phyloP scores from a whole-genome alignment of 2,329 filamentous ascomycete genomes.

The Metarhizium guizhouense region DNA sequence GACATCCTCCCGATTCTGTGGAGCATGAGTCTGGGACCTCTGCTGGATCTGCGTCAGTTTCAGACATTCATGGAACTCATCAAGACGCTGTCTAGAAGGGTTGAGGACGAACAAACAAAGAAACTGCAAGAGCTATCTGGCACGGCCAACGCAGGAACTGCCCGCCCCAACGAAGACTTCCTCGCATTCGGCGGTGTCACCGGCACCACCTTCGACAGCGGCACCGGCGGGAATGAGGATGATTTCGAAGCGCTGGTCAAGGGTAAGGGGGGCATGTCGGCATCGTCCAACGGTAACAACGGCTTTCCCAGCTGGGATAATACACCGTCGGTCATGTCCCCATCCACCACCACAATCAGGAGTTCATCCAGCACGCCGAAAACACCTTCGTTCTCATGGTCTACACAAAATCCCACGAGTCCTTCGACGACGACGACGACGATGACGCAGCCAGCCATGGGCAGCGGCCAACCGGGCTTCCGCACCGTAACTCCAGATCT shows the following conservation, averaged over 20 bases:
- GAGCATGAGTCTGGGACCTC: slow-evolving; percentile 82
- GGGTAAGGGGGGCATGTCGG: slow-evolving; percentile 37
- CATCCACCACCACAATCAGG: slow-evolving; percentile 17
- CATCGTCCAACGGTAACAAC: slow-evolving; percentile 34
- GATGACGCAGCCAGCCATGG: slow-evolving; percentile 16
- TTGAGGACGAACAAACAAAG: slow-evolving; percentile 81
- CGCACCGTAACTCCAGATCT: slow-evolving; percentile 53
- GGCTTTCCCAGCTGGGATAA: slow-evolving; percentile 41
- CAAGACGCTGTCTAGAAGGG: slow-evolving; percentile 65
- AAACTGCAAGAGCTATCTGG: slow-evolving; percentile 80
- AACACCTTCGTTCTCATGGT: slow-evolving; percentile 54
- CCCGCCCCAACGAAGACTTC: slow-evolving; percentile 53
- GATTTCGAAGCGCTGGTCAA: slow-evolving; percentile 90
- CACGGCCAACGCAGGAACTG: slow-evolving; percentile 39
- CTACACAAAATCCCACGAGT: slow-evolving; percentile 41
- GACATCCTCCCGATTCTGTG: slow-evolving; percentile 86
- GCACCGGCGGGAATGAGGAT: slow-evolving; percentile 44
- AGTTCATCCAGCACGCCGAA: slow-evolving; percentile 29
- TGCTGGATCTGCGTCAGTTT: slow-evolving; percentile 83
- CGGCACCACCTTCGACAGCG: slow-evolving; percentile 44
- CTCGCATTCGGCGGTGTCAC: slow-evolving; percentile 62
- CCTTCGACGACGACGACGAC: slow-evolving; percentile 20
- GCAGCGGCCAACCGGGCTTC: slow-evolving; percentile 28
- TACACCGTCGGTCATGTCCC: slow-evolving; percentile 23
- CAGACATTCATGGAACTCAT: slow-evolving; percentile 85